Evolutionary conservation across 2,329 filamentous ascomycete species (phyloP).

Genomic region (Diaporthe vexans): DNA sequence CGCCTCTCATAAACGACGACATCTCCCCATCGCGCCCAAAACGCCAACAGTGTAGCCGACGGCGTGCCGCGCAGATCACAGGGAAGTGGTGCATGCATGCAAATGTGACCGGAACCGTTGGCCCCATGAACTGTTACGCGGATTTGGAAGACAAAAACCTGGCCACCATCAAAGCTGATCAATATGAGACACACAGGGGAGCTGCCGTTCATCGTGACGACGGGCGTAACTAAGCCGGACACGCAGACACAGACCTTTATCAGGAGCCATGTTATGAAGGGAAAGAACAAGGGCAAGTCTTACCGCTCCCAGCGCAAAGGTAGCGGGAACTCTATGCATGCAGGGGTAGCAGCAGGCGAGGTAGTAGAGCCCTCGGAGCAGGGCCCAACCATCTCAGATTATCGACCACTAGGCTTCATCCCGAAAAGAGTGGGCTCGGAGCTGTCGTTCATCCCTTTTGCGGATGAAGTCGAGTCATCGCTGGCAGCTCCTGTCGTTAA

Average conservation of each 20-base stretch:
- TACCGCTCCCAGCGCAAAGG: constrained; percentile 32
- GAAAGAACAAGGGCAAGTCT: constrained; percentile 54
- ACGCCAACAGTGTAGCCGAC: background rate
- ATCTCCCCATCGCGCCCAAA: background rate
- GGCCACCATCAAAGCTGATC: background rate
- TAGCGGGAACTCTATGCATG: background rate
- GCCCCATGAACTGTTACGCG: background rate
- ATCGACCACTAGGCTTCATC: constrained; percentile 26
- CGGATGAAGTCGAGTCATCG: constrained; percentile 47
- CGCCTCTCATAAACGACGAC: background rate
- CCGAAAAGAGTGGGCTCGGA: constrained; percentile 43
- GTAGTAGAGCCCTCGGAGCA: background rate
- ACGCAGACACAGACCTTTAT: constrained; percentile 53
- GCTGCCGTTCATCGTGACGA: constrained; percentile 51
- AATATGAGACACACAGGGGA: constrained; percentile 17
- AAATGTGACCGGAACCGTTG: too few relatives aligned
- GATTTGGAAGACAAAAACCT: background rate
- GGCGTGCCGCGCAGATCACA: background rate
- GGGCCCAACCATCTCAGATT: background rate
- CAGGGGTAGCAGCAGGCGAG: constrained; percentile 25
- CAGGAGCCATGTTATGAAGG: constrained; percentile 58
- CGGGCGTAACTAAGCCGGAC: constrained; percentile 47
- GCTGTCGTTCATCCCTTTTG: constrained; percentile 47
- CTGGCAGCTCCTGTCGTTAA: constrained; percentile 47
- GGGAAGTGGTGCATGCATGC: background rate